These are phyloP conservation scores for Ocimum tenuiflorum DNA, from an alignment of 257 asterid species.

Conservation along the genomic window DNA sequence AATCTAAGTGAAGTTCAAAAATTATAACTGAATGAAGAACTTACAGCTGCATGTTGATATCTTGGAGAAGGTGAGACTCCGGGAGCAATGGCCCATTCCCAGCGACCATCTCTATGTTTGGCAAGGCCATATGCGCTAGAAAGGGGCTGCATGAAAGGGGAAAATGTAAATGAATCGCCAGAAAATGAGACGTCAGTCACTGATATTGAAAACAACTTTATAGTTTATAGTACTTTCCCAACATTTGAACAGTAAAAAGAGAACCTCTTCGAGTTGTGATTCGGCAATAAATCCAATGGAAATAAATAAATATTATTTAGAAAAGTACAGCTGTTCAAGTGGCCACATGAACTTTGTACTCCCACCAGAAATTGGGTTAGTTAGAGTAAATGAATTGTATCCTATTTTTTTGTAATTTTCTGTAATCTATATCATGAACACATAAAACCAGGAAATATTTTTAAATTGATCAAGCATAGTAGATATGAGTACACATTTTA, in stretches of 20 bases:
- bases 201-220: not conserved
- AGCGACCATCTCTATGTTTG: slow-evolving; percentile 99
- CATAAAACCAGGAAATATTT: no score
- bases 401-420: no score
- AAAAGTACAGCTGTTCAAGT: no score
- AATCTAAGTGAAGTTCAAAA: not conserved
- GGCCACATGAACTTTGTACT: no score
- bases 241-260: not conserved
- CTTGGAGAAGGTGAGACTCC: slow-evolving; percentile 99
- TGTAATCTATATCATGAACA: no score
- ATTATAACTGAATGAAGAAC: slow-evolving; percentile 20
- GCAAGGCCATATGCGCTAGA: slow-evolving; percentile 99
- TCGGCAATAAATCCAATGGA: no score
- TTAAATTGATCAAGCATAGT: no score
- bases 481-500: not conserved
- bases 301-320: no score
- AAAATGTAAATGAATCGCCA: slow-evolving; percentile 3
- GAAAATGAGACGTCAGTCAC: not conserved
- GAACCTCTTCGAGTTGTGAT: not conserved
- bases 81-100: slow-evolving; percentile 99
- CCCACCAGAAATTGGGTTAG: no score
- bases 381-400: no score
- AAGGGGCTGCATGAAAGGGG: slow-evolving; percentile 57
- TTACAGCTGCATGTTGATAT: slow-evolving; percentile 99
- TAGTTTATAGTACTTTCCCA: slow-evolving; percentile 5